A percentile compares a stretch with the other conserved stretches of the same genome.
These are phyloP conservation scores for Deakozyma indianensis DNA, from an alignment of 805 yeast species.

Conservation along the genomic window DNA sequence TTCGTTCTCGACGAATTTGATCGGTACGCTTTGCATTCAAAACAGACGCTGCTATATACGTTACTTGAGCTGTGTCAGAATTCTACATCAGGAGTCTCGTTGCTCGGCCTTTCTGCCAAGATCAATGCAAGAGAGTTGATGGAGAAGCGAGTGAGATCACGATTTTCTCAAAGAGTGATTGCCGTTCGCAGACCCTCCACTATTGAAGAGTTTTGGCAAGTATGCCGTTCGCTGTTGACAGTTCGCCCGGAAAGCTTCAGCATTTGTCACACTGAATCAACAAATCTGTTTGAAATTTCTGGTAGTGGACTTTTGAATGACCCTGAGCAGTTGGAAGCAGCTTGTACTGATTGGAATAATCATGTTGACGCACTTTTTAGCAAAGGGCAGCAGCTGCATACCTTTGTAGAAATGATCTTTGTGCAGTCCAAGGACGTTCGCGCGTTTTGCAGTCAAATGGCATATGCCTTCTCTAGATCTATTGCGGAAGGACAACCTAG, in stretches of 20 bases:
- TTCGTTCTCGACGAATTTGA: slow-evolving; percentile 82
- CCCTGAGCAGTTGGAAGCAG: not conserved
- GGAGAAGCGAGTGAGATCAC: slow-evolving; percentile 81
- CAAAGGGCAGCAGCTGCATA: slow-evolving; percentile 20
- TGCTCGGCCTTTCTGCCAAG: slow-evolving; percentile 66
- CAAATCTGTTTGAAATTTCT: not conserved
- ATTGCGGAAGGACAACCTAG: slow-evolving; percentile 9
- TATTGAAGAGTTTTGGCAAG: slow-evolving; percentile 35
- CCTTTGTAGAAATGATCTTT: slow-evolving; percentile 31
- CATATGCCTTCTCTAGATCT: slow-evolving; percentile 15
- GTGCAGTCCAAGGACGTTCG: slow-evolving; percentile 46
- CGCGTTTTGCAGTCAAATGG: slow-evolving; percentile 18
- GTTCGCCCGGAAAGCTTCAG: slow-evolving; percentile 16
- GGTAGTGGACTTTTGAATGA: slow-evolving; percentile 7
- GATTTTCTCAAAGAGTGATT: slow-evolving; percentile 73
- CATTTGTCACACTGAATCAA: too few species aligned
- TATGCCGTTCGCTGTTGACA: slow-evolving; percentile 29
- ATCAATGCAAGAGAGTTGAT: slow-evolving; percentile 64
- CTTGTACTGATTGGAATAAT: slow-evolving; percentile 11
- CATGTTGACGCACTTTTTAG: slow-evolving; percentile 7
- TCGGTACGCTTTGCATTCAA: slow-evolving; percentile 49
- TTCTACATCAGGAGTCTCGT: slow-evolving; percentile 56
- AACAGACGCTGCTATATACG: slow-evolving; percentile 78
- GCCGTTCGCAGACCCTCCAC: slow-evolving; percentile 37
- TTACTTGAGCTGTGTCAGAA: slow-evolving; percentile 76